Base-by-base conservation (phyloP, 345 rosid species). In the Sonneratia alba region DNA sequence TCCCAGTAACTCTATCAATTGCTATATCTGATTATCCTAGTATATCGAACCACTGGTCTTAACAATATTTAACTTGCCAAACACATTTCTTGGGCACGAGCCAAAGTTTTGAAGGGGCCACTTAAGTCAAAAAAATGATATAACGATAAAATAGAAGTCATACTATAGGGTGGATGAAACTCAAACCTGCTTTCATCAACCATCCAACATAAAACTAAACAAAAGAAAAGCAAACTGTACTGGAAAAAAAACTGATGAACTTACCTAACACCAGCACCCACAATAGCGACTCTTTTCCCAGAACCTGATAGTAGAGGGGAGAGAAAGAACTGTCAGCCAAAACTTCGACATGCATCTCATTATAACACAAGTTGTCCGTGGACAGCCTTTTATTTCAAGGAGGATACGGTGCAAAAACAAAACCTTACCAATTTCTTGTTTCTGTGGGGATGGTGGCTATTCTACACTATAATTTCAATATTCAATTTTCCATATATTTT, bases 241-340 rank as follows among this genome's bases (percentile, higher is more conserved):
- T n/a, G 16, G n/a, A 55, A 2, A 42, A 42, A n/a, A 32, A 36
- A 42, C 3, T 19, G 57, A 65, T 21, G 13, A 66, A 40, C 51
- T 66, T 76, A 88, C 97, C 97, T 90, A n/a, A 90, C 92, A 24
- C 97, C 97, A 27, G 90, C 93, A 65, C 96, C 97, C 36, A 92
- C 83, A 42, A 92, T 92, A 70, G 96, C 97, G 14, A 92, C 89
- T 73, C 83, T 87, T 73, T 78, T 87, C 3, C 80, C 81, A 43
- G 87, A 77, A 81, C 76, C 88, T 77, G 83, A 34, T 27, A 1
- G 9, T 15, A 62, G 37, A 32, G 36, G 66, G 18, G 18, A 62
- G 66, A 62, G 14, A 61, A 62, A 13, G 38, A 36, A 15, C 37
- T 24, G 27, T 62, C 18, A 62, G 37, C 37, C 15, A 11, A 62